Evolutionary conservation across 495 filamentous ascomycete species (phyloP).

Genomic region (Penicillium waksmanii): DNA sequence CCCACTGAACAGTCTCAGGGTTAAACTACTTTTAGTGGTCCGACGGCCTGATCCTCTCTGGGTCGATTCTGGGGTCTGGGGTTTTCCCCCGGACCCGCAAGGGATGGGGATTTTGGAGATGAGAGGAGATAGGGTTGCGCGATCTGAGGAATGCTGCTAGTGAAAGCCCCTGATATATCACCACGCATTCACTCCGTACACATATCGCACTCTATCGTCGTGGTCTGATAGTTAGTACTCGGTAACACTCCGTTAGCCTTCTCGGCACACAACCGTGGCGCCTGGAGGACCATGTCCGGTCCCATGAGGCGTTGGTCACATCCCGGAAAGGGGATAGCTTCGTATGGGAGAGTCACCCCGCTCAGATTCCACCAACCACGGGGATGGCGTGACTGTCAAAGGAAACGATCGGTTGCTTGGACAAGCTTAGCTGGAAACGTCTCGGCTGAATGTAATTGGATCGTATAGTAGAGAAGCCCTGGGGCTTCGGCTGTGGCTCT

Average conservation of each 20-base stretch:
- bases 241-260: no score
- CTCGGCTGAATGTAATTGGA: background rate
- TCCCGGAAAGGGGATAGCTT: background rate
- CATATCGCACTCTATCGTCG: background rate
- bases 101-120: background rate
- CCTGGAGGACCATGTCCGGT: background rate
- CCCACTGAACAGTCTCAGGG: background rate
- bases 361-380: slow-evolving; percentile 2
- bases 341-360: background rate
- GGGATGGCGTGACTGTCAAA: background rate
- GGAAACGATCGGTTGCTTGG: background rate
- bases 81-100: background rate
- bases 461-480: no score
- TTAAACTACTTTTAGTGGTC: background rate
- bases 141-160: no score
- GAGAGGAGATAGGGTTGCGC: no score
- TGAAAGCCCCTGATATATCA: background rate
- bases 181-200: background rate
- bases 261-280: background rate
- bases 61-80: background rate
- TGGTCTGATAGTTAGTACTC: no score
- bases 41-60: background rate
- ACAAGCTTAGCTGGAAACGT: background rate
- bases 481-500: no score
- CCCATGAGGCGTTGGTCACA: slow-evolving; percentile 1